Percentiles rank a stretch among this genome's conserved stretches.
These are phyloP conservation scores for Tetrahymena borealis DNA, from an alignment of 73 alveolate species.

Conservation along the genomic window DNA sequence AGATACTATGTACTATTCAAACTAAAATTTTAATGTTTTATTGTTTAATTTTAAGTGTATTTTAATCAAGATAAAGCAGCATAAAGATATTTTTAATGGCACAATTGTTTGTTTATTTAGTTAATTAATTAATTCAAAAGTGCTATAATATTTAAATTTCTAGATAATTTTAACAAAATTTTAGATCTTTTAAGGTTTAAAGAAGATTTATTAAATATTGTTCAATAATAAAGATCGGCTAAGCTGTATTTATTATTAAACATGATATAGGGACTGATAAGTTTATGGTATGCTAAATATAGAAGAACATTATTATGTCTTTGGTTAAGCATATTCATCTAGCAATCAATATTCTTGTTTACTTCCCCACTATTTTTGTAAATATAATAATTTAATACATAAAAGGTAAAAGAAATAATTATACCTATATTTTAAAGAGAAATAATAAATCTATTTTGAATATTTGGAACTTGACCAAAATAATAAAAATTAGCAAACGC, in stretches of 20 bases:
- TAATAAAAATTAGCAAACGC: background rate
- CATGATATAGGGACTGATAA: background rate
- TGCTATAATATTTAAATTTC: too few species aligned
- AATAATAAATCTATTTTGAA: background rate
- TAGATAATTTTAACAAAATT: too few species aligned
- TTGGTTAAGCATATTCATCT: background rate
- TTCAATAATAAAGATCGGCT: background rate
- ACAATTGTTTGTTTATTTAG: too few species aligned
- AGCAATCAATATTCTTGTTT: background rate
- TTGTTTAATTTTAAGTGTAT: too few species aligned
- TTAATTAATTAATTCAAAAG: too few species aligned
- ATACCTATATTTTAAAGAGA: background rate
- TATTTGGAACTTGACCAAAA: background rate
- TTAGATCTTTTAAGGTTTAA: too few species aligned
- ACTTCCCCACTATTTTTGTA: background rate
- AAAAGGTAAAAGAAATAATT: background rate
- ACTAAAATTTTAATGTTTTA: too few species aligned
- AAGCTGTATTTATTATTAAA: background rate
- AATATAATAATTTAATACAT: background rate
- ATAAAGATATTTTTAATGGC: too few species aligned
- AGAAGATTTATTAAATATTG: too few species aligned
- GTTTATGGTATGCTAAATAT: background rate
- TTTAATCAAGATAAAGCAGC: too few species aligned
- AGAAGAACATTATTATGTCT: background rate
- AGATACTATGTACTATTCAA: too few species aligned